Evolutionary conservation across 192 early-diverging fungal species (phyloP).

Genomic region (Thoreauomyces humboldtii): DNA sequence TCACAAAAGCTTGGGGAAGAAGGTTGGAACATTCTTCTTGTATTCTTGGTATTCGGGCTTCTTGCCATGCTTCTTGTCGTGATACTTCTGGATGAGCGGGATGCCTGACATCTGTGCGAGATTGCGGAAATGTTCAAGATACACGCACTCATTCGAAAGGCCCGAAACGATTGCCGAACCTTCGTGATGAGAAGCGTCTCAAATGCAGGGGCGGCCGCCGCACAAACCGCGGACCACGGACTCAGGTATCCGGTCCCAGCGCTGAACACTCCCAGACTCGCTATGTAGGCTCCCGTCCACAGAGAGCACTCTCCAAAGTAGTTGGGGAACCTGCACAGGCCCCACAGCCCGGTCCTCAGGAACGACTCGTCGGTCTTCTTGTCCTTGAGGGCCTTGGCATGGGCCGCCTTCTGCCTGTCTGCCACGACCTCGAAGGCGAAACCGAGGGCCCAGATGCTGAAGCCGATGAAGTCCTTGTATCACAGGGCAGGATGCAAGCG

Average conservation of each 20-base stretch:
- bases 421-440: slow-evolving; percentile 34
- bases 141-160: no score
- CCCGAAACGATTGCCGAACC: not conserved
- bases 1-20: no score
- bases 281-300: slow-evolving; percentile 1
- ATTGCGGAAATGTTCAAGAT: no score
- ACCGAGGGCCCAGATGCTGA: slow-evolving; percentile 32
- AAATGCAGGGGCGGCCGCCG: slow-evolving; percentile 1
- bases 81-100: slow-evolving; percentile 3
- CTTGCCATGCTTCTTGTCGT: slow-evolving; percentile 18
- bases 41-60: slow-evolving; percentile 4
- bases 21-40: no score
- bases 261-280: not conserved
- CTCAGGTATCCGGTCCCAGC: not conserved
- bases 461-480: slow-evolving; percentile 17
- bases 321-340: slow-evolving; percentile 9
- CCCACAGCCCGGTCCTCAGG: slow-evolving; percentile 5
- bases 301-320: slow-evolving; percentile 5
- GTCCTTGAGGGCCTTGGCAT: not conserved
- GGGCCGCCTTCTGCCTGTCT: slow-evolving; percentile 27
- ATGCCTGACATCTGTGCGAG: slow-evolving; percentile 6
- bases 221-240: slow-evolving; percentile 1
- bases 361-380: slow-evolving; percentile 11
- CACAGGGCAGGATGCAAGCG: slow-evolving; percentile 12
- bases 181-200: slow-evolving; percentile 3